Evolutionary conservation across 2,329 filamentous ascomycete species (phyloP), one percentile per base, ranked within the genome.

Genomic region (Cordyceps fumosorosea): DNA sequence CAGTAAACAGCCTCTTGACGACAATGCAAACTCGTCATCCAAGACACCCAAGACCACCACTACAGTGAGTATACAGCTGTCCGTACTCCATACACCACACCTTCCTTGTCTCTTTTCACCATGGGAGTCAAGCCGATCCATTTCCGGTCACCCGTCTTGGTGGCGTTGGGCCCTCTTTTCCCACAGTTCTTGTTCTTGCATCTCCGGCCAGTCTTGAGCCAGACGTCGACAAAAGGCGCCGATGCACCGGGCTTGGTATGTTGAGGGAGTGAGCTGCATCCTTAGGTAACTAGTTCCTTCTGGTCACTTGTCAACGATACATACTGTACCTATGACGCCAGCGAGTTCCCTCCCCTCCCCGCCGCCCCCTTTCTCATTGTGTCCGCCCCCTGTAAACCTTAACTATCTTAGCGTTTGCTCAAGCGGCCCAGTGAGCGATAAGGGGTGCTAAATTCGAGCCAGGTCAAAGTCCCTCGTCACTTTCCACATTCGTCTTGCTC

Each of bases 331-430:
- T 24, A 24, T 14, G 29, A 12, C 51, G 51, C 51, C n/a, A n/a
- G n/a, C n/a, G n/a, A n/a, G n/a, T n/a, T n/a, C n/a, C n/a, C n/a
- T n/a, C n/a, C n/a, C n/a, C n/a, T n/a, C n/a, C n/a, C n/a, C n/a
- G n/a, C n/a, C n/a, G n/a, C n/a, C n/a, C n/a, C n/a, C n/a, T 16
- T 42, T 52, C 29, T 45, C 42, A n/a, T 52, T 26, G 29, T 26
- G 29, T 12, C 22, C 42, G 22, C 56, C 47, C n/a, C 50, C 40
- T 40, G 50, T 47, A 55, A 55, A 60, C 58, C 44, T 55, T 60
- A 57, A 34, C 24, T 47, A 11, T 37, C 16, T 48, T 55, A 55
- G 56, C 24, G 55, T 8, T 47, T 37, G 10, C 5, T 11, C 44
- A 47, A 44, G 16, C 42, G 42, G 37, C 37, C 37, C n/a, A n/a